These are phyloP conservation scores for Monosporascus sp. DNA, from an alignment of 2,329 filamentous ascomycete species.

Conservation along the genomic window DNA sequence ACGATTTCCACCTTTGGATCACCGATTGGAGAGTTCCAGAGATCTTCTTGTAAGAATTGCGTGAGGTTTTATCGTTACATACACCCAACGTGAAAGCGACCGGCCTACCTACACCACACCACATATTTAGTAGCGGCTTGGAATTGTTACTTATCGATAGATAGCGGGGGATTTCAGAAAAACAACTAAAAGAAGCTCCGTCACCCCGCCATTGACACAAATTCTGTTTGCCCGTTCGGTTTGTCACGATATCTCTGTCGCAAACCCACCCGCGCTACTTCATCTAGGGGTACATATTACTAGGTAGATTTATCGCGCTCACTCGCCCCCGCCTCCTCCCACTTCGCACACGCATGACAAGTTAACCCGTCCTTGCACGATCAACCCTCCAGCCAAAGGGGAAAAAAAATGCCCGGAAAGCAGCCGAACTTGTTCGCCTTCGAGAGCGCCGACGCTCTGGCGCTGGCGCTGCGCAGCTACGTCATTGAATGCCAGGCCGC, in stretches of 20 bases:
- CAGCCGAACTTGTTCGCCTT: conserved; percentile 78
- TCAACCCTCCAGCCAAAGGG: neutral
- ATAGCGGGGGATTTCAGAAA: neutral
- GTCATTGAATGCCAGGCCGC: conserved; percentile 76
- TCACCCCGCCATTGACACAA: neutral
- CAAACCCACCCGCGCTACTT: too few relatives aligned
- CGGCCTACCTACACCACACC: neutral
- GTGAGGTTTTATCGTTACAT: too few relatives aligned
- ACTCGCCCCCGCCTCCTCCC: neutral
- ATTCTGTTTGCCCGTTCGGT: neutral
- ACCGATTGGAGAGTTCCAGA: too few relatives aligned
- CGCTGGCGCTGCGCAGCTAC: conserved; percentile 73
- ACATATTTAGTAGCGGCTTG: neutral
- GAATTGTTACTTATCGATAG: neutral
- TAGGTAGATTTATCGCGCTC: too few relatives aligned
- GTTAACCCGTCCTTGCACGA: neutral
- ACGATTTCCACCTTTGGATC: too few relatives aligned
- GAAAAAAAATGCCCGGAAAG: conserved; percentile 40
- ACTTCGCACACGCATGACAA: conserved; percentile 1
- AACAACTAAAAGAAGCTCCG: neutral
- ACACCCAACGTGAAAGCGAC: too few relatives aligned
- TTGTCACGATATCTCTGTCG: too few relatives aligned
- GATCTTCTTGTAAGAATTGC: too few relatives aligned
- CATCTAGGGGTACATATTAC: too few relatives aligned
- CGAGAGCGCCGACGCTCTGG: conserved; percentile 62